A percentile compares a stretch with the other conserved stretches of the same genome.
phyloP scores from a whole-genome alignment of 495 filamentous ascomycete genomes.

The Talaromyces thailandensis region DNA sequence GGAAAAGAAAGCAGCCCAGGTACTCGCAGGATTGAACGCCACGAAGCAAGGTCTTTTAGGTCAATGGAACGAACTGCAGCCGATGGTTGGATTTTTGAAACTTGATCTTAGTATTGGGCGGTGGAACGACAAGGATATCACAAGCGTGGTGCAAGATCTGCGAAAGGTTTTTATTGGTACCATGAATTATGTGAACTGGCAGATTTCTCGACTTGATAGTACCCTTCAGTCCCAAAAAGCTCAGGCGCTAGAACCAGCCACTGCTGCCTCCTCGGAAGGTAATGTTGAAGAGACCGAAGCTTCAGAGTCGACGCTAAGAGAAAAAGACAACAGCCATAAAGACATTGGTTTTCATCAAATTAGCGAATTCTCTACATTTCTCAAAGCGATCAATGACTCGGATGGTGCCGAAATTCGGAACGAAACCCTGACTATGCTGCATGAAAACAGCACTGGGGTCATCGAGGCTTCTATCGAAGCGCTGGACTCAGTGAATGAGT shows the following conservation, averaged over 20 bases:
- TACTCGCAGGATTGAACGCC: slow-evolving; percentile 9
- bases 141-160: slow-evolving; percentile 13
- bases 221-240: slow-evolving; percentile 6
- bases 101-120: slow-evolving; percentile 18
- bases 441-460: slow-evolving; percentile 14
- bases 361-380: slow-evolving; percentile 15
- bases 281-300: neutral
- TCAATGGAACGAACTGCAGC: slow-evolving; percentile 13
- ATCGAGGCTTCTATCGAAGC: slow-evolving; percentile 18
- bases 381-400: slow-evolving; percentile 15
- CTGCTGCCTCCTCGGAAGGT: neutral
- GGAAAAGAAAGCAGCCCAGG: slow-evolving; percentile 8
- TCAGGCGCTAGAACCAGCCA: neutral
- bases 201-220: slow-evolving; percentile 9
- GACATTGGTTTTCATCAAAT: slow-evolving; percentile 21
- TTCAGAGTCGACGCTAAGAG: slow-evolving; percentile 1
- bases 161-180: slow-evolving; percentile 11
- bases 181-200: slow-evolving; percentile 14
- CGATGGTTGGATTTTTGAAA: slow-evolving; percentile 15
- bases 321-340: neutral
- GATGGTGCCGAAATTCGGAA: slow-evolving; percentile 15
- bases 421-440: slow-evolving; percentile 19
- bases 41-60: slow-evolving; percentile 8
- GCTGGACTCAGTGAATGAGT: slow-evolving; percentile 10
- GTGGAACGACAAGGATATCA: slow-evolving; percentile 15